phyloP scores from a whole-genome alignment of 2,329 filamentous ascomycete species.

The Fusarium luffae region DNA sequence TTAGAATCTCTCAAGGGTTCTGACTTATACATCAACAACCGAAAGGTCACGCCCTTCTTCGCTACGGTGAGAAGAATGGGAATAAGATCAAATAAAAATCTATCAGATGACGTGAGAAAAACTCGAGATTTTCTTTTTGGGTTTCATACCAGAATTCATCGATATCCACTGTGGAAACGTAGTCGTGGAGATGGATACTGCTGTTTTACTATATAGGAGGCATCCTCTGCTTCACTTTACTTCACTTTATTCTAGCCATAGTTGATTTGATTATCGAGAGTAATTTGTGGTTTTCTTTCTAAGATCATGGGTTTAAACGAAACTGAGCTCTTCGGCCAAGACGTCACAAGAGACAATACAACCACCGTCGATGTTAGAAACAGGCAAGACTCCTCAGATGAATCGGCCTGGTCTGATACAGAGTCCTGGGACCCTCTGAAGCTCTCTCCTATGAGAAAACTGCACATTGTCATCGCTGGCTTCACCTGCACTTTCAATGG shows the following conservation, averaged over 20 bases:
- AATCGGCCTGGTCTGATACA: constrained; percentile 31
- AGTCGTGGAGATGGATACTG: constrained; percentile 4
- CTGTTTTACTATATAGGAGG: constrained; percentile 13
- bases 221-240: not conserved
- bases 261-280: not conserved
- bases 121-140: not conserved
- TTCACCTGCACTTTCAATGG: constrained; percentile 53
- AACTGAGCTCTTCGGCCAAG: constrained; percentile 7
- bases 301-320: constrained; percentile 23
- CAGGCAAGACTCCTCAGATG: constrained; percentile 35
- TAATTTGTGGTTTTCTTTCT: not conserved
- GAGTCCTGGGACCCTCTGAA: constrained; percentile 47
- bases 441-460: constrained; percentile 47
- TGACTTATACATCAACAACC: constrained; percentile 16
- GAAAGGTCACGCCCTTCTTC: constrained; percentile 15
- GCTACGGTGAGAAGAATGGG: not conserved
- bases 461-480: constrained; percentile 50
- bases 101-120: constrained; percentile 16
- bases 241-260: not conserved
- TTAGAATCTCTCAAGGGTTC: not conserved
- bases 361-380: constrained; percentile 10
- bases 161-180: constrained; percentile 27
- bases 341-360: constrained; percentile 13
- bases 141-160: not conserved
- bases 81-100: not conserved